Base-by-base conservation (phyloP, 1,284 basidiomycete species). In the Ceratobasidium sp. region DNA sequence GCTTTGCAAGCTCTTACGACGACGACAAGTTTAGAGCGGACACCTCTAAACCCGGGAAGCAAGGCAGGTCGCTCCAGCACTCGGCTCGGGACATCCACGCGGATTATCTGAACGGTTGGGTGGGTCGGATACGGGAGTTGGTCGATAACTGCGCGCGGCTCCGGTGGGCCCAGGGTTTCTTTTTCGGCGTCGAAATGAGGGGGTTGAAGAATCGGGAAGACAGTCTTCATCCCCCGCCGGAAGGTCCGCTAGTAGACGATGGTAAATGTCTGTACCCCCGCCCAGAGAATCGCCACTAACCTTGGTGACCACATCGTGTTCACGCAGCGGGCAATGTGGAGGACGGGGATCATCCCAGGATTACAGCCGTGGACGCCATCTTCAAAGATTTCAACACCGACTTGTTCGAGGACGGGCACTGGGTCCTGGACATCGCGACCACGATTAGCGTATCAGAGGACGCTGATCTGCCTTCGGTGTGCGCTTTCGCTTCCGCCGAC, bases 391-490 rank as follows among this genome's bases (percentile, higher is more conserved):
- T 71, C 17, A 17, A 71, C 26, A 71, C 53, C 2, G 28, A 45
- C 23, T 20, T 7, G n/a, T 42, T 45, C 28, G 26, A 15, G 11
- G 20, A n/a, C 7, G 35, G 35, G 35, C 2, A n/a, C 5, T 71
- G 67, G 67, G 58, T 23, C 37, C 31, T 71, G 31, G 67, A 71
- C 15, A 58, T 71, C 23, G 67, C 53, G 8, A 71, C 67, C 51
- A 56, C 11, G 11, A 33, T 71, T 11, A 60, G 37, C 39, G 37
- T 71, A 7, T 58, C 53, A 6, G 23, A 37, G 7, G 17, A 20
- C 33, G 20, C 11, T 3, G 23, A 39, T 20, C 4, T 8, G 4
- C 33, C 35, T 3, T 15, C 54, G 13, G 54, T 7, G 13, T 58
- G 53, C 53, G 23, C 54, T 13, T 71, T 71, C 37, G 67, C 53